These are phyloP conservation scores for Discostella pseudostelligera DNA, from an alignment of 108 stramenopile species.

Conservation along the genomic window DNA sequence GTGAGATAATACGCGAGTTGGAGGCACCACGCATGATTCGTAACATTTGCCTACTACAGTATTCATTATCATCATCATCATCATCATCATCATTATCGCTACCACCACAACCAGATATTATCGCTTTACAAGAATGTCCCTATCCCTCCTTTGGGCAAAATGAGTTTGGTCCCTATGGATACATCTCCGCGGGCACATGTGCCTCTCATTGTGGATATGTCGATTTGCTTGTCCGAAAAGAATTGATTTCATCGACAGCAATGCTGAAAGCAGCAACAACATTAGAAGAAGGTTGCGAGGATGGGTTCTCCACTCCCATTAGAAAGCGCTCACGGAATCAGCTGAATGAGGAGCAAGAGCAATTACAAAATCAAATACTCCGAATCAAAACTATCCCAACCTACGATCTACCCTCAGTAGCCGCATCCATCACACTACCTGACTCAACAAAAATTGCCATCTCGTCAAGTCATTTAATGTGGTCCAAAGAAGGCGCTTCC, in stretches of 20 bases:
- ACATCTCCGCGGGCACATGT: constrained; percentile 23
- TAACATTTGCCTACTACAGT: constrained; percentile 12
- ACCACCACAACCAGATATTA: constrained; percentile 7
- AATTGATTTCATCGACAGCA: constrained; percentile 2
- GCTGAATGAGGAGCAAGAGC: background rate
- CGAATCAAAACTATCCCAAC: background rate
- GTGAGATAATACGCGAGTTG: constrained; percentile 5
- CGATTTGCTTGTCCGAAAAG: constrained; percentile 30
- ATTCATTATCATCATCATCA: background rate
- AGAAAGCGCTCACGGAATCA: background rate
- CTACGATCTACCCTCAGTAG: constrained; percentile 28
- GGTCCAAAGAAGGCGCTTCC: constrained; percentile 24
- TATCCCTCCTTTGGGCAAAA: constrained; percentile 21
- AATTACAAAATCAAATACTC: background rate
- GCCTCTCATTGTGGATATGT: constrained; percentile 45
- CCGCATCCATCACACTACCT: constrained; percentile 23
- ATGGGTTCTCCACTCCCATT: background rate
- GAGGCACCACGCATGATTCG: constrained; percentile 28
- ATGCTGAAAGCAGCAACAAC: background rate
- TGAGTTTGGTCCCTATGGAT: constrained; percentile 19
- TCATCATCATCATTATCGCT: background rate
- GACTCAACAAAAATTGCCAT: constrained; percentile 24
- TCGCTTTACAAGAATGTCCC: constrained; percentile 40
- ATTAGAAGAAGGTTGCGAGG: background rate
- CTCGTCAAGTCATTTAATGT: constrained; percentile 40